phyloP scores from a whole-genome alignment of 2,329 filamentous ascomycete species.

The Peltaster fructicola region DNA sequence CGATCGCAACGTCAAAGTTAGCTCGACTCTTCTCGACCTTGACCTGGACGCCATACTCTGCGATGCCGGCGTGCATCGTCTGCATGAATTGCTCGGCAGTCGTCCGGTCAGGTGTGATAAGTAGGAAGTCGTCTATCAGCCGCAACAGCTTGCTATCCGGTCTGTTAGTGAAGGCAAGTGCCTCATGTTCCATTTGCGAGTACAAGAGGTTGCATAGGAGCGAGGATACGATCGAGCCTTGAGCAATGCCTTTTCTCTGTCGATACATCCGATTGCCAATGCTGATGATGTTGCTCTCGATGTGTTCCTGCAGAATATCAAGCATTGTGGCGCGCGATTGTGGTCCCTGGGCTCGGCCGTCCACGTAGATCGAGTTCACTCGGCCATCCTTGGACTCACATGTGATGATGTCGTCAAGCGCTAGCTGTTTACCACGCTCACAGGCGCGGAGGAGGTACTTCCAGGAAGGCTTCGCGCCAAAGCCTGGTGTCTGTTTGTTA shows the following conservation, averaged over 20 bases:
- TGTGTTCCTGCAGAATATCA: constrained; percentile 56
- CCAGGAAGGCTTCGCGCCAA: constrained; percentile 19
- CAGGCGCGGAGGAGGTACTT: constrained; percentile 25
- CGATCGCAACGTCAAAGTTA: constrained; percentile 56
- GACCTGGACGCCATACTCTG: constrained; percentile 63
- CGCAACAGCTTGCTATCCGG: constrained; percentile 50
- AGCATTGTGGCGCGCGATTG: constrained; percentile 45
- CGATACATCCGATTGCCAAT: constrained; percentile 78
- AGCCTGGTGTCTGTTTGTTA: constrained; percentile 17
- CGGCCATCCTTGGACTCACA: constrained; percentile 19
- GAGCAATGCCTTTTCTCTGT: constrained; percentile 78
- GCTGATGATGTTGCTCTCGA: constrained; percentile 71
- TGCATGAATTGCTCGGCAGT: constrained; percentile 59
- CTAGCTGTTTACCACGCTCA: constrained; percentile 11
- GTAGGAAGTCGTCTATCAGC: constrained; percentile 81
- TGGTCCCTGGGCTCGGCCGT: constrained; percentile 41
- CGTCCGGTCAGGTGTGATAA: constrained; percentile 53
- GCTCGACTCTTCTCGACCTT: constrained; percentile 63
- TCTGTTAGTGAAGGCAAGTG: constrained; percentile 47
- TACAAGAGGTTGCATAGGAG: constrained; percentile 94
- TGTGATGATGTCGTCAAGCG: constrained; percentile 5
- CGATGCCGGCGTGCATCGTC: constrained; percentile 62
- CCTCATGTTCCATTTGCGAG: constrained; percentile 57
- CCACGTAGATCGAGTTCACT: constrained; percentile 58
- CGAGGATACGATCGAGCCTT: constrained; percentile 77